Percentiles rank a stretch among this genome's conserved stretches.
Evolutionary conservation across 257 asterid genomes (phyloP).

Genomic region (Buddleja alternifolia): DNA sequence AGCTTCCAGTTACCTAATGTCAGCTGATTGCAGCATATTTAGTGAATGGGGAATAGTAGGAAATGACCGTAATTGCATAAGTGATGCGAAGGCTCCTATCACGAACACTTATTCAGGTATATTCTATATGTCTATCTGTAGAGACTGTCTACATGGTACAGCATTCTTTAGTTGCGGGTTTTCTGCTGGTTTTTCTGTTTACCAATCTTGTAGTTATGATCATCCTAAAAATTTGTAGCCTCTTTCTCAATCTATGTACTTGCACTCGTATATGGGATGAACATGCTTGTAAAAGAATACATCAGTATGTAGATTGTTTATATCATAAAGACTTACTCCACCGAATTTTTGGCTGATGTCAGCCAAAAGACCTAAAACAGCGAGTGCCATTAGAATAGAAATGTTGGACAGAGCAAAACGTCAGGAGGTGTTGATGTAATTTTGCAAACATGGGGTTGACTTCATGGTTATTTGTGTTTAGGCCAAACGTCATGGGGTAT

Average conservation of each 20-base stretch:
- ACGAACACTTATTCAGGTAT: slow-evolving; percentile 54
- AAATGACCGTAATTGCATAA: slow-evolving; percentile 31
- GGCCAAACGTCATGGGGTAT: too few species aligned
- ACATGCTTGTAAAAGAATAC: slow-evolving; percentile 2
- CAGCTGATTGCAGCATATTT: slow-evolving; percentile 72
- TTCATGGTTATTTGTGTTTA: too few species aligned
- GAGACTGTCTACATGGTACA: neutral
- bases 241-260: neutral
- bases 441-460: too few species aligned
- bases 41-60: slow-evolving; percentile 51
- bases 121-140: slow-evolving; percentile 9
- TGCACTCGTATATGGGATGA: slow-evolving; percentile 8
- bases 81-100: slow-evolving; percentile 40
- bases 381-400: too few species aligned
- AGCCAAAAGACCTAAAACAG: too few species aligned
- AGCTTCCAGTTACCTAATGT: slow-evolving; percentile 62
- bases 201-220: slow-evolving; percentile 8
- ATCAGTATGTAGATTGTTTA: neutral
- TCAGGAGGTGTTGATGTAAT: too few species aligned
- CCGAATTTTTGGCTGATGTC: too few species aligned
- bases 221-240: neutral
- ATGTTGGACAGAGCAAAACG: too few species aligned
- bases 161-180: neutral
- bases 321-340: too few species aligned
- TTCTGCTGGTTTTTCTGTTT: slow-evolving; percentile 30